phyloP scores from a whole-genome alignment of 345 rosid genomes.

The Acer campestre region DNA sequence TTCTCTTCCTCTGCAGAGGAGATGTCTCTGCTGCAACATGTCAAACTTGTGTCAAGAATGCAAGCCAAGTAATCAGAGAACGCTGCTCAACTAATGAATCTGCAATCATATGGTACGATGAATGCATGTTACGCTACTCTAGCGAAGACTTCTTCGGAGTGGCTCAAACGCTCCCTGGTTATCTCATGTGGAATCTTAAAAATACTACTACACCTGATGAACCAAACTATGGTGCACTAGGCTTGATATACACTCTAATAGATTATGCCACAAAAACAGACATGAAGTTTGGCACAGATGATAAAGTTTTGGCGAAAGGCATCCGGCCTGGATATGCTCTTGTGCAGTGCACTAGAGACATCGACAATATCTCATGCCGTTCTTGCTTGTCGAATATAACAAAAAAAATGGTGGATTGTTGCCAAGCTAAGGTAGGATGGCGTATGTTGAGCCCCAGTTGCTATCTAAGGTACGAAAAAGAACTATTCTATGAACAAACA shows the following conservation, averaged over 20 bases:
- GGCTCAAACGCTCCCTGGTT: neutral
- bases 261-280: neutral
- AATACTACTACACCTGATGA: constrained; percentile 13
- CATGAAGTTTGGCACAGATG: neutral
- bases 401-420: neutral
- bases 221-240: constrained; percentile 5
- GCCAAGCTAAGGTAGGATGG: constrained; percentile 3
- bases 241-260: neutral
- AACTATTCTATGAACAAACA: neutral
- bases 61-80: no score
- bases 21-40: no score
- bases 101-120: constrained; percentile 30
- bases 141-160: constrained; percentile 19
- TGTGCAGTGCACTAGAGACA: constrained; percentile 37
- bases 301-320: neutral
- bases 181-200: neutral
- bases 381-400: neutral
- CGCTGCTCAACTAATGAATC: constrained; percentile 7
- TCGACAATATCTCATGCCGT: neutral
- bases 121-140: constrained; percentile 37
- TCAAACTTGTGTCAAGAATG: no score
- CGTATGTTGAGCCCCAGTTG: constrained; percentile 14
- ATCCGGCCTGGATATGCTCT: constrained; percentile 19
- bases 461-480: neutral
- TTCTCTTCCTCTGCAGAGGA: no score